Evolutionary conservation across 768 basidiomycete species (phyloP).

Genomic region (Lactarius sanguifluus): DNA sequence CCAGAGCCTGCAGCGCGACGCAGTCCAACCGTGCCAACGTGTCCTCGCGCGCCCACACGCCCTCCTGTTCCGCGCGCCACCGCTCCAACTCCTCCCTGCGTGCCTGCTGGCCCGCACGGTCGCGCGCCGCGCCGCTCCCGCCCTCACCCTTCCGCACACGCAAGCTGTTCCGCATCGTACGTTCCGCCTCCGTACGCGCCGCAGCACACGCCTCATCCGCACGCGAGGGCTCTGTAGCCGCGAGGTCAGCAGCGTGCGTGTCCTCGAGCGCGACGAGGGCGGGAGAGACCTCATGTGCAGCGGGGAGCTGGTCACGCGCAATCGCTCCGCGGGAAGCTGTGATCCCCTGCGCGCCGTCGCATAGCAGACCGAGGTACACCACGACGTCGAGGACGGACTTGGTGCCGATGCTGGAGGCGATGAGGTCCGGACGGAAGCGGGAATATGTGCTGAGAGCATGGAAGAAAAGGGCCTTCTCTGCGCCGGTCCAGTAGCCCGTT

Average conservation of each 20-base stretch:
- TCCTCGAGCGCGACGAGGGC: slow-evolving; percentile 24
- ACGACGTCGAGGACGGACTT: slow-evolving; percentile 69
- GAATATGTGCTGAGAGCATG: slow-evolving; percentile 66
- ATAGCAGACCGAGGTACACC: slow-evolving; percentile 58
- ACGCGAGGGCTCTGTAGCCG: slow-evolving; percentile 11
- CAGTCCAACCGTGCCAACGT: slow-evolving; percentile 40
- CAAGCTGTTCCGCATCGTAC: background rate
- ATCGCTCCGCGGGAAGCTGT: slow-evolving; percentile 3
- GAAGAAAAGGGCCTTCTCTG: slow-evolving; percentile 74
- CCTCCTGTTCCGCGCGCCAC: slow-evolving; percentile 8
- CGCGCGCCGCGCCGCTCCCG: slow-evolving; percentile 32
- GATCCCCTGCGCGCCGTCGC: slow-evolving; percentile 6
- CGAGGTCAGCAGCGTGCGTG: background rate
- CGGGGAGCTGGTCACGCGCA: slow-evolving; percentile 19
- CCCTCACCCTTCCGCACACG: slow-evolving; percentile 10
- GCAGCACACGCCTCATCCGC: background rate
- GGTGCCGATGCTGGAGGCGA: slow-evolving; percentile 63
- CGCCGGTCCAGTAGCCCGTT: slow-evolving; percentile 55
- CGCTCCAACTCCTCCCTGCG: slow-evolving; percentile 13
- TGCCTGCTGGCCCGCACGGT: slow-evolving; percentile 16
- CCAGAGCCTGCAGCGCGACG: slow-evolving; percentile 34
- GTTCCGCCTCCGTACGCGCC: slow-evolving; percentile 3
- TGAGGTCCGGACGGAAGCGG: slow-evolving; percentile 72
- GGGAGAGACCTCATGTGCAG: slow-evolving; percentile 21
- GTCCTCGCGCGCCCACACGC: slow-evolving; percentile 34